phyloP scores from a whole-genome alignment of 208 protist species.

The Leishmania tarentolae region DNA sequence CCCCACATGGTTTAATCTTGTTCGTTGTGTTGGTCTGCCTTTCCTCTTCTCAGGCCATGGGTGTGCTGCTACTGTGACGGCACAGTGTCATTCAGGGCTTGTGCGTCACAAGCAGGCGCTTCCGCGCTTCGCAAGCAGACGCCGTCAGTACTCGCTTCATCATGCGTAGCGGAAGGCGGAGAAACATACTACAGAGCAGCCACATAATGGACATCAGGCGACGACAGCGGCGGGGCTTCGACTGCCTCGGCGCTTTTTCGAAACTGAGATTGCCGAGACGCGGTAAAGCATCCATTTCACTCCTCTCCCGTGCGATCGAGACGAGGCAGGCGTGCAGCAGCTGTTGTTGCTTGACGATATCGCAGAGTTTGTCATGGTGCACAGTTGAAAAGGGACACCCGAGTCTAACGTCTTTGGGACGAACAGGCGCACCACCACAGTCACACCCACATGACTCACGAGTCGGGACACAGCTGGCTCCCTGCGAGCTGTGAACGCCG shows the following conservation, averaged over 20 bases:
- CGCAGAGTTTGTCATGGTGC: neutral
- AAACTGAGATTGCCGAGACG: neutral
- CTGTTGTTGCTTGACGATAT: slow-evolving; percentile 16
- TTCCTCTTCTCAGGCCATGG: neutral
- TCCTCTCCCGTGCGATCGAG: slow-evolving; percentile 9
- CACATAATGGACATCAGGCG: neutral
- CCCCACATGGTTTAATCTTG: neutral
- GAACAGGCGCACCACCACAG: neutral
- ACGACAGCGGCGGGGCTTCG: neutral
- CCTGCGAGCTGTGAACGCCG: slow-evolving; percentile 2
- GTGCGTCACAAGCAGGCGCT: neutral
- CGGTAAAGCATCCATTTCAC: neutral
- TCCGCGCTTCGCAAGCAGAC: neutral
- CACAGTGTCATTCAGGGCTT: neutral
- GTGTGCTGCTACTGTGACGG: neutral
- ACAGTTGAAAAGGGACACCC: neutral
- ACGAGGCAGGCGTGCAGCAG: slow-evolving; percentile 25
- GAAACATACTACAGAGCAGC: slow-evolving; percentile 4
- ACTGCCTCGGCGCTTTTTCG: neutral
- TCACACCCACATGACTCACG: neutral
- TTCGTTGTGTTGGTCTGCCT: neutral
- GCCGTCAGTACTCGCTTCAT: neutral
- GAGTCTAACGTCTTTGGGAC: neutral
- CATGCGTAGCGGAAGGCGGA: slow-evolving; percentile 8
- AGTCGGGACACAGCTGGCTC: neutral